phyloP scores from a whole-genome alignment of 176 grass and related monocot species.

The Canna indica region DNA sequence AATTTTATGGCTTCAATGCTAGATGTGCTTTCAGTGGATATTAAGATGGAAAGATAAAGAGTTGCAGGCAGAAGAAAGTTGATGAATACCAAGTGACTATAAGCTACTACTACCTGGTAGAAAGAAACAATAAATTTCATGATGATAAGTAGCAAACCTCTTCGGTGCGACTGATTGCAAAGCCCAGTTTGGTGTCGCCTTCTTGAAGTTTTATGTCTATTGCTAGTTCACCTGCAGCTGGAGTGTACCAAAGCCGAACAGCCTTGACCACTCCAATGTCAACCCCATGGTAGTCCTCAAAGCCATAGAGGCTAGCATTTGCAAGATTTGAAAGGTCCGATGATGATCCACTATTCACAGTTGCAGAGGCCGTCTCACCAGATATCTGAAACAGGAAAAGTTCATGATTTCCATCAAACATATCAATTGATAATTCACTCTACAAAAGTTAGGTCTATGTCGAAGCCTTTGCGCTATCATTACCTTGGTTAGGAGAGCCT shows the following conservation, averaged over 20 bases:
- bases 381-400: slow-evolving; percentile 48
- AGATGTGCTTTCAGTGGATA: not conserved
- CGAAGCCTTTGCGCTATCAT: not conserved
- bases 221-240: slow-evolving; percentile 53
- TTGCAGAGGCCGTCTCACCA: slow-evolving; percentile 80
- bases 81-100: too few species aligned
- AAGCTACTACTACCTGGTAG: not conserved
- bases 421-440: too few species aligned
- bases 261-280: slow-evolving; percentile 98
- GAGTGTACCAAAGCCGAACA: slow-evolving; percentile 70
- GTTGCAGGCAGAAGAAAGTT: too few species aligned
- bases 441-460: not conserved
- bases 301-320: slow-evolving; percentile 87
- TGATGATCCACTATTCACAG: slow-evolving; percentile 71
- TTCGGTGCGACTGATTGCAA: slow-evolving; percentile 90
- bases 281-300: slow-evolving; percentile 94
- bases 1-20: not conserved
- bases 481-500: slow-evolving; percentile 88
- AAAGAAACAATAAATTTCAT: too few species aligned
- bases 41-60: too few species aligned
- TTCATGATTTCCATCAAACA: not conserved
- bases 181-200: slow-evolving; percentile 67
- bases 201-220: slow-evolving; percentile 67
- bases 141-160: slow-evolving; percentile 47
- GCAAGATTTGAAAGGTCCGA: slow-evolving; percentile 77